Conservation (phyloP, 495 filamentous ascomycete species). For the Astrothelium macrocarpum region DNA sequence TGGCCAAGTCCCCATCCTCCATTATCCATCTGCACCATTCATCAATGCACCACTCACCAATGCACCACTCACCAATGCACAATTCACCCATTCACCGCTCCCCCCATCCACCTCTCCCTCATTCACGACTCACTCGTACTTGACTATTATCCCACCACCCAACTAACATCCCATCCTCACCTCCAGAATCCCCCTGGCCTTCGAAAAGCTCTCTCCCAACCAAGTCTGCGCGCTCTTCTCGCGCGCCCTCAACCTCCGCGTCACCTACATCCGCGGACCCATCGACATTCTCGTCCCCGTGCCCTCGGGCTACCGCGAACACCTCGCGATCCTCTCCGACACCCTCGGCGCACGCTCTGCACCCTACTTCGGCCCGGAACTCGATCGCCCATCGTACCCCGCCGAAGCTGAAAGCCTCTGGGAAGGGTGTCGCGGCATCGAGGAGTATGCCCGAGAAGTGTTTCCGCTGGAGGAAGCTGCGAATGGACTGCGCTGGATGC, state of each 20-base stretch:
- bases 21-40: too few relatives aligned
- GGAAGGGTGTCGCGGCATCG: slow-evolving; percentile 83
- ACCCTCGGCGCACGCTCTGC: slow-evolving; percentile 54
- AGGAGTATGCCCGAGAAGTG: slow-evolving; percentile 92
- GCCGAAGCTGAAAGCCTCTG: slow-evolving; percentile 68
- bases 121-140: not conserved
- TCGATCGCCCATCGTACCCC: slow-evolving; percentile 44
- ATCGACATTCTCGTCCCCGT: slow-evolving; percentile 81
- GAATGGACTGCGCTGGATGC: slow-evolving; percentile 91
- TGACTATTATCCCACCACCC: not conserved
- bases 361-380: slow-evolving; percentile 59
- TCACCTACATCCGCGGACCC: slow-evolving; percentile 64
- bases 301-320: slow-evolving; percentile 80
- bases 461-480: slow-evolving; percentile 90
- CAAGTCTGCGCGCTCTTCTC: slow-evolving; percentile 76
- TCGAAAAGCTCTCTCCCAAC: slow-evolving; percentile 74
- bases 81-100: too few relatives aligned
- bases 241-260: slow-evolving; percentile 63
- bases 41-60: too few relatives aligned
- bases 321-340: slow-evolving; percentile 61
- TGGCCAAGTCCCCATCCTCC: too few relatives aligned
- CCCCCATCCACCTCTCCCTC: not conserved
- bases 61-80: too few relatives aligned
- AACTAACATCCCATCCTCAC: not conserved
- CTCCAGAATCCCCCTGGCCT: slow-evolving; percentile 75